A percentile compares a stretch with the other conserved stretches of the same genome.
Evolutionary conservation across 106 monocot genomes (phyloP).

Genomic region (Dactylorhiza incarnata): DNA sequence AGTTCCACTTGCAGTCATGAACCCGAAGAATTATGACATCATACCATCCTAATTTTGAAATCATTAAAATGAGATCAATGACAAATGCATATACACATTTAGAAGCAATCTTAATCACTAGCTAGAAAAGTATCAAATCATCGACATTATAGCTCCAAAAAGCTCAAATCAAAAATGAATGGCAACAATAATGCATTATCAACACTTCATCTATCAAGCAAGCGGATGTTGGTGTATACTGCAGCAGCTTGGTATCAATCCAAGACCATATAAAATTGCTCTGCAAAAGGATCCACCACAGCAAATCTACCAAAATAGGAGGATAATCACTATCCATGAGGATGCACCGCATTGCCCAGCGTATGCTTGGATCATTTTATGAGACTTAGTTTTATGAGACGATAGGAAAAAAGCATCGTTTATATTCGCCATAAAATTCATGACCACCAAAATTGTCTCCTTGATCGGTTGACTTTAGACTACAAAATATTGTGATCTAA

Average conservation of each 20-base stretch:
- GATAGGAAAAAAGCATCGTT: background rate
- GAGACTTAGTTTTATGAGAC: background rate
- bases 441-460: background rate
- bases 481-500: background rate
- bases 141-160: background rate
- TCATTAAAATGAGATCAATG: conserved; percentile 1
- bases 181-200: background rate
- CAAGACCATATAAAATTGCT: conserved; percentile 7
- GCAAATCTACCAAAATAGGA: background rate
- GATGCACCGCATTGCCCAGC: background rate
- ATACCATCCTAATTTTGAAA: conserved; percentile 64
- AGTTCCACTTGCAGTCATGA: conserved; percentile 79
- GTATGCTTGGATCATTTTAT: background rate
- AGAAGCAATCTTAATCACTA: background rate
- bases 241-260: conserved; percentile 13
- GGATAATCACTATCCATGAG: background rate
- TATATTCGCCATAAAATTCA: background rate
- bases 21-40: conserved; percentile 64
- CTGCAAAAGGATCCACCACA: background rate
- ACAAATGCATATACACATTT: background rate
- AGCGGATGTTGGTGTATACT: conserved; percentile 21
- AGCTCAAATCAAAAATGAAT: background rate
- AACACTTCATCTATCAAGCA: background rate
- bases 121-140: background rate
- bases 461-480: background rate